phyloP scores from a whole-genome alignment of 2,329 filamentous ascomycete species.

The Sclerotinia nivalis region DNA sequence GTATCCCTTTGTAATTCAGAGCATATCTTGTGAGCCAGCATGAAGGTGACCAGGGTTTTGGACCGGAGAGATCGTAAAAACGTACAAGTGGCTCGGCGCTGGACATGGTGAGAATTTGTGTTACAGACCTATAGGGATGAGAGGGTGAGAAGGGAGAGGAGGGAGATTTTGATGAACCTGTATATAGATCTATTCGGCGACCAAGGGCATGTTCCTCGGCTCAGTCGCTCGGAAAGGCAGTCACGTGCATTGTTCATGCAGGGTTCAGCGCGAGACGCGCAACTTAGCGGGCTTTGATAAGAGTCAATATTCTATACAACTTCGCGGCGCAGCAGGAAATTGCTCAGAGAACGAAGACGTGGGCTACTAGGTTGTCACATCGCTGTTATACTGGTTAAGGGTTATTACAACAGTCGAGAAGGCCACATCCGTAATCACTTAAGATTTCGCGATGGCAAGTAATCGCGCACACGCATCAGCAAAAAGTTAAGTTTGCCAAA shows the following conservation, averaged over 20 bases:
- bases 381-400: background rate
- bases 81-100: constrained; percentile 27
- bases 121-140: background rate
- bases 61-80: constrained; percentile 33
- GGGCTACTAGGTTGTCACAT: background rate
- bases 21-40: constrained; percentile 30
- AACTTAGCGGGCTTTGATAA: background rate
- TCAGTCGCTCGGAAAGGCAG: constrained; percentile 13
- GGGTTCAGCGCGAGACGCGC: background rate
- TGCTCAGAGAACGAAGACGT: background rate
- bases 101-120: constrained; percentile 19
- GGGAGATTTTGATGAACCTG: background rate
- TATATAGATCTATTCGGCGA: constrained; percentile 1
- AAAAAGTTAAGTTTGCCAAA: too few relatives aligned
- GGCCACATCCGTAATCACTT: background rate
- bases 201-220: background rate
- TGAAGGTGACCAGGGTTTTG: constrained; percentile 30
- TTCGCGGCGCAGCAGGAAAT: background rate
- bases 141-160: background rate
- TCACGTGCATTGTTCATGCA: background rate
- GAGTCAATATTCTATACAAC: background rate
- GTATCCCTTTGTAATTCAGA: constrained; percentile 32
- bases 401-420: background rate
- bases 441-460: background rate
- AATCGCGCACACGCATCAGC: too few relatives aligned